Base-by-base conservation (phyloP, 495 filamentous ascomycete species). In the Chaetomidium leptoderma region DNA sequence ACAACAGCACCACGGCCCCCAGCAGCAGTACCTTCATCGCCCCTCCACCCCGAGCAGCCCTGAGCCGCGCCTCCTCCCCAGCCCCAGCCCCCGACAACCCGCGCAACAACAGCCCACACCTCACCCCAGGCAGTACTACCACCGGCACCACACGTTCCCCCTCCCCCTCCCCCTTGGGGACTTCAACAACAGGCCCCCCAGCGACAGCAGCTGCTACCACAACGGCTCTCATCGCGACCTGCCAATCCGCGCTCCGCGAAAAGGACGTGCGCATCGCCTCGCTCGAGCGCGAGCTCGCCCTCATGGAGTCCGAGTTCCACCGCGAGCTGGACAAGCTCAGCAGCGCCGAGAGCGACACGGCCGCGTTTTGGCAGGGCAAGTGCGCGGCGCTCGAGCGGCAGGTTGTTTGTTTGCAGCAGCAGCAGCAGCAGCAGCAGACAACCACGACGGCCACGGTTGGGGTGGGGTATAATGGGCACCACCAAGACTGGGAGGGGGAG, bases 331-430 rank as follows among this genome's bases (percentile, higher is more conserved):
- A 78, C 53, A 65, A 61, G 54, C 71, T 76, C 36, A 70, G 68
- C 55, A 67, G 68, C 53, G 67, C 69, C 47, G 78, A 79, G 61
- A 68, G 63, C 66, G 74, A 76, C 55, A 74, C 74, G 27, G 65
- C 75, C 8, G 61, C 62, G 14, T 76, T 71, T 62, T 82, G 78
- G 78, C 76, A 80, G 66, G 67, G 69, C 32, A 76, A 77, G 49
- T 72, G 73, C 66, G 58, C 67, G 13, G 56, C 52, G 29, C 63
- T 81, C n/a, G 70, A 75, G 51, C 51, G 57, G 36, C 73, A 72
- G 21, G 65, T 63, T 16, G 14, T 35, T 10, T 17, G n/a, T 26
- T 3, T 29, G 50, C 23, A 29, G 16, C 27, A 30, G 16, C 48
- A 51, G 6, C 30, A 29, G 23, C 17, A 23, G 2, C 17, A 36